Evolutionary conservation across 2,329 filamentous ascomycete species (phyloP), one percentile per base, ranked within the genome.

Genomic region (Bipolaris sorokiniana): DNA sequence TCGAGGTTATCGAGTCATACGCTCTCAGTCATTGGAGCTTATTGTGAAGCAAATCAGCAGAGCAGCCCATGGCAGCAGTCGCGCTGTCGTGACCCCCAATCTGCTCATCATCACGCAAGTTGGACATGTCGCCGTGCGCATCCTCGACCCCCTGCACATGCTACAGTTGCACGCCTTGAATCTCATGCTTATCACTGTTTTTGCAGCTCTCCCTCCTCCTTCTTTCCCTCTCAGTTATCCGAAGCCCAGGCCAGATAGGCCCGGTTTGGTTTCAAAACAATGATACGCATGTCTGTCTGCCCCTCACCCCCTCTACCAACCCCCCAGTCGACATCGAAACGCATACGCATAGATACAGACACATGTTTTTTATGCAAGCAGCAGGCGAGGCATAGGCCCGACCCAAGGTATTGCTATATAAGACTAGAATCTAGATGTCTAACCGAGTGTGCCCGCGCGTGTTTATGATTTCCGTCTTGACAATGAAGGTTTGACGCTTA

Each of bases 1-100:
- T 40, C 37, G 42, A 49, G 50, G 49, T 31, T 36, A 47, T 34
- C 37, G 53, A 48, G 61, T 70, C 63, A 68, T 59, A 48, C 63
- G 51, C 47, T 56, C 46, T 18, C 47, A 16, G n/a, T 40, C 41
- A 31, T 37, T 28, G 15, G 46, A n/a, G 31, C 34, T 42, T 36
- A 31, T 42, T 48, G 56, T 40, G 45, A 38, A 47, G 28, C 53
- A 31, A 51, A 50, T 48, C 47, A 47, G 28, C 34, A n/a, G 13
- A 37, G 34, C 34, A 28, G 22, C 23, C 22, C 34, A 22, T 37
- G 40, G 51, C 36, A 42, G 34, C 34, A 36, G 36, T 34, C 6
- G 28, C 23, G 56, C 47, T 51, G 37, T 7, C 13, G 36, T 54
- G 36, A 20, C 41, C 48, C 7, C 28, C 28, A 34, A 51, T 34